phyloP scores from a whole-genome alignment of 805 yeast genomes.

The Wickerhamomyces rabaulensis region DNA sequence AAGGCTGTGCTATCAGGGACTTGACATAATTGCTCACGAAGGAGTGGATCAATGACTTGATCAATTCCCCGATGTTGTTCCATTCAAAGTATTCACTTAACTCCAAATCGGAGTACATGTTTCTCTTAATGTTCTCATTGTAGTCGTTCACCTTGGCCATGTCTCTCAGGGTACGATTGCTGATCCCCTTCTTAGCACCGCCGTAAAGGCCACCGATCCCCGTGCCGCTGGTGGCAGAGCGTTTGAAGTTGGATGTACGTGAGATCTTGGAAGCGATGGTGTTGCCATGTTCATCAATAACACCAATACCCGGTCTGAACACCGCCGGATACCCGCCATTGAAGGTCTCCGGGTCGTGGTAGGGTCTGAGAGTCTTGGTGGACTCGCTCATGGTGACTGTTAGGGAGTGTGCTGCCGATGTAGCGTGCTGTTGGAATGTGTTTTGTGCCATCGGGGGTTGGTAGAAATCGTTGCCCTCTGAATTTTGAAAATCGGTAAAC shows the following conservation, averaged over 20 bases:
- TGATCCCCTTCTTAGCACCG: neutral
- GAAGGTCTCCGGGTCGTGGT: conserved; percentile 63
- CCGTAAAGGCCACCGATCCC: conserved; percentile 5
- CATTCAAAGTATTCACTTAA: conserved; percentile 61
- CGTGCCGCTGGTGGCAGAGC: conserved; percentile 7
- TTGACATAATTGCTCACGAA: conserved; percentile 65
- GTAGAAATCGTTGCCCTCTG: too few species aligned
- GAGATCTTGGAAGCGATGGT: conserved; percentile 36
- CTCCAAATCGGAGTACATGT: conserved; percentile 44
- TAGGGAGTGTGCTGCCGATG: neutral
- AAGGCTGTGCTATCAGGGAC: conserved; percentile 75
- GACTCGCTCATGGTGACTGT: neutral
- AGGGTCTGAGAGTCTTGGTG: conserved; percentile 45
- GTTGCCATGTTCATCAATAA: conserved; percentile 41
- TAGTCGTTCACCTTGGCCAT: conserved; percentile 18
- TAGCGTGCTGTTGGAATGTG: too few species aligned
- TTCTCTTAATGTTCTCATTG: conserved; percentile 22
- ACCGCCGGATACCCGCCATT: conserved; percentile 59
- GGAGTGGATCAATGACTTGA: conserved; percentile 52
- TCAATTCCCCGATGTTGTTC: conserved; percentile 49
- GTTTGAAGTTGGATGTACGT: conserved; percentile 17
- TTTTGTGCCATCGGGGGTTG: too few species aligned
- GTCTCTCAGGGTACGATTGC: conserved; percentile 14
- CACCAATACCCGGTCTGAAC: conserved; percentile 58
- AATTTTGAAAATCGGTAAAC: too few species aligned